Conservation (phyloP, 2,329 filamentous ascomycete genomes). For the Fusarium piperis region DNA sequence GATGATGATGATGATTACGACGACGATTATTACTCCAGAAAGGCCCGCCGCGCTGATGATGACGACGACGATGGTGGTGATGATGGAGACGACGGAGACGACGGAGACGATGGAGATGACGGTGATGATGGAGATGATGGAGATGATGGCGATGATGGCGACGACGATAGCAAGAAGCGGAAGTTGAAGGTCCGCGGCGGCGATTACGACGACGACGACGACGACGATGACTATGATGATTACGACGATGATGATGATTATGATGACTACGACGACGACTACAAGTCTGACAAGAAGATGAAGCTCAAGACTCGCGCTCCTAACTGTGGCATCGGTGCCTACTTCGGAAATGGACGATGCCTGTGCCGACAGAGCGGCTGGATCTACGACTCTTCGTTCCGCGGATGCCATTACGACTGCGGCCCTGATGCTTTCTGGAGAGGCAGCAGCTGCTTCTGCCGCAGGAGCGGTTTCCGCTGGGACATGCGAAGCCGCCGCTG, state of each 20-base stretch:
- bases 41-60: neutral
- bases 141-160: neutral
- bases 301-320: neutral
- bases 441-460: neutral
- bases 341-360: neutral
- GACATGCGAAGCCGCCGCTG: neutral
- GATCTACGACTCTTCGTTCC: neutral
- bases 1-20: neutral
- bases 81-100: neutral
- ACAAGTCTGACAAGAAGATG: neutral
- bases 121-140: neutral
- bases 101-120: neutral
- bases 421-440: neutral
- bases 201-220: neutral
- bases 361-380: neutral
- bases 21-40: neutral
- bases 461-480: neutral
- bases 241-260: neutral
- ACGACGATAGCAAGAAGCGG: neutral
- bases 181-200: neutral
- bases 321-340: neutral
- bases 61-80: neutral
- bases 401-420: neutral
- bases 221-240: neutral
- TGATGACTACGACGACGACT: neutral